Percentiles rank a stretch among this genome's conserved stretches.
phyloP scores from a whole-genome alignment of 2,329 filamentous ascomycete genomes.

The Myotisia sp. region DNA sequence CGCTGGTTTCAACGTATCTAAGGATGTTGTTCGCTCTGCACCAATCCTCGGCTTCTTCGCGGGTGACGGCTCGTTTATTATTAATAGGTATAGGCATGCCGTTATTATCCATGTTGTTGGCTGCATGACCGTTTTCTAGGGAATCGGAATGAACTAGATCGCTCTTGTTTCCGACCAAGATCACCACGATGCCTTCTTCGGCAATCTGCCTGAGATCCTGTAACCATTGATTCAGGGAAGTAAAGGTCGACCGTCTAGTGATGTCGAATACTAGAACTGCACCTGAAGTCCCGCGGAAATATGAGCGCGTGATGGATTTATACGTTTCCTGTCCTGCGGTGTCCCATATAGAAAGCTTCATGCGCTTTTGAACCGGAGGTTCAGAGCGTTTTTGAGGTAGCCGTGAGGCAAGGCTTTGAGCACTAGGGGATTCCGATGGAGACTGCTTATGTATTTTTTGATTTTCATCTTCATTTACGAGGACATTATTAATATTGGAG shows the following conservation, averaged over 20 bases:
- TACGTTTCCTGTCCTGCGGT: constrained; percentile 96
- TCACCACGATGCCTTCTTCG: constrained; percentile 85
- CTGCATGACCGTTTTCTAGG: constrained; percentile 10
- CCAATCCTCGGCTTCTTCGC: constrained; percentile 79
- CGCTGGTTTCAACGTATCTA: constrained; percentile 89
- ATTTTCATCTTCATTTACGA: constrained; percentile 4
- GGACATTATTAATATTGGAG: constrained; percentile 3
- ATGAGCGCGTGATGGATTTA: constrained; percentile 86
- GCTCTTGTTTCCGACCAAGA: constrained; percentile 89
- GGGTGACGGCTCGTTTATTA: constrained; percentile 58
- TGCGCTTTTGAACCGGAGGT: constrained; percentile 49
- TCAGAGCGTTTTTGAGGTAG: constrained; percentile 21
- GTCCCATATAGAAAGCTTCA: constrained; percentile 92
- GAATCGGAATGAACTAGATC: constrained; percentile 51
- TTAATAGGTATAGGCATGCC: constrained; percentile 3
- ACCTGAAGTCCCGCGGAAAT: constrained; percentile 70
- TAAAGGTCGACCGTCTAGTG: constrained; percentile 67
- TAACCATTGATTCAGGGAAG: constrained; percentile 83
- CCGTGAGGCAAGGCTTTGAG: constrained; percentile 12
- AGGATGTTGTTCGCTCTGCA: constrained; percentile 71
- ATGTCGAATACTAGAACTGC: constrained; percentile 91
- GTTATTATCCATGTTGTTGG: neutral
- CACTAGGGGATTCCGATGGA: constrained; percentile 10
- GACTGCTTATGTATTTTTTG: too few species aligned
- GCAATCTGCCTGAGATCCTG: constrained; percentile 88